A percentile compares a stretch with the other conserved stretches of the same genome.
Conservation (phyloP, 768 basidiomycete genomes). For the Rhizopogon vulgaris region DNA sequence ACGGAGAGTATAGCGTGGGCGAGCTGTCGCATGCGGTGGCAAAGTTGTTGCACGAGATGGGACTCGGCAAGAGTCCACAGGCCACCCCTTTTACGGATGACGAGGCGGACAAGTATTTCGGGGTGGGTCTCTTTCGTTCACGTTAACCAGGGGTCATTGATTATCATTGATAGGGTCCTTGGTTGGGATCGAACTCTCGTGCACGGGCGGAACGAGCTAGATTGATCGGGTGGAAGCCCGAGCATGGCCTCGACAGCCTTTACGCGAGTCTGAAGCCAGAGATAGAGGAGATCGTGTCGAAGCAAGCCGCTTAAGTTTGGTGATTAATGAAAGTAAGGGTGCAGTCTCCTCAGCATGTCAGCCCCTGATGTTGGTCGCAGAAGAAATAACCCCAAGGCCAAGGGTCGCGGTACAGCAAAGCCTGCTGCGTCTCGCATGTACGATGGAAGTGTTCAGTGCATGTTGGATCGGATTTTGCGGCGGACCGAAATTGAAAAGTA, state of each 20-base stretch:
- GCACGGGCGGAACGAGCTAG: constrained; percentile 15
- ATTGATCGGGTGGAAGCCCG: constrained; percentile 18
- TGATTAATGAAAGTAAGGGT: neutral
- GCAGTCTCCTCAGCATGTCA: no score
- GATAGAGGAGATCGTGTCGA: constrained; percentile 14
- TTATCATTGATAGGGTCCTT: constrained; percentile 6
- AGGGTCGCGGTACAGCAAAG: no score
- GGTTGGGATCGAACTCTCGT: constrained; percentile 15
- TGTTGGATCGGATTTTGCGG: no score
- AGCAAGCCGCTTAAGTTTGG: neutral
- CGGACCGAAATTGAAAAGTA: no score
- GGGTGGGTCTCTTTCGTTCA: constrained; percentile 6
- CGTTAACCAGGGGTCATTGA: neutral
- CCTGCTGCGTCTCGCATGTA: no score
- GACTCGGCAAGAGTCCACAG: constrained; percentile 29
- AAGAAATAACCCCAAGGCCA: no score
- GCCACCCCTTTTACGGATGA: constrained; percentile 37
- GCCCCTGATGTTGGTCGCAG: no score
- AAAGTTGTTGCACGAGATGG: constrained; percentile 25
- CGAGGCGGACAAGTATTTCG: constrained; percentile 12
- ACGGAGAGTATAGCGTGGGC: constrained; percentile 40
- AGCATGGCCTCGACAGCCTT: constrained; percentile 22
- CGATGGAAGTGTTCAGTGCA: no score
- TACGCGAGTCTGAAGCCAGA: constrained; percentile 13
- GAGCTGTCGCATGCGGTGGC: constrained; percentile 36